Conservation (phyloP, 2,329 filamentous ascomycete species). For the Ophiocordyceps camponoti-leonardi region DNA sequence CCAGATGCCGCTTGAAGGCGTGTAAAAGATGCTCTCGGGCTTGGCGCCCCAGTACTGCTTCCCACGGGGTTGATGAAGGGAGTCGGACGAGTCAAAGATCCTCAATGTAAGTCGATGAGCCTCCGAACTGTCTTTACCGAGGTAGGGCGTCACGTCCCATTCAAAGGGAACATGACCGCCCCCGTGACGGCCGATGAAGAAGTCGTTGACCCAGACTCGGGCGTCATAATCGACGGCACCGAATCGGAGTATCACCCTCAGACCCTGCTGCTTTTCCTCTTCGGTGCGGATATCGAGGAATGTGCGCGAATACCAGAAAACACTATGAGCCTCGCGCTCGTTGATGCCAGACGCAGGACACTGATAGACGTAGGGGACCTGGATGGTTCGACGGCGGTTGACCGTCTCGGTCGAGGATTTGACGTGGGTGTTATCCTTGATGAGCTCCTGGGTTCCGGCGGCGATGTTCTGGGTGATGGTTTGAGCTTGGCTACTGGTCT, state of each 20-base stretch:
- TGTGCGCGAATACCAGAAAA: conserved; percentile 46
- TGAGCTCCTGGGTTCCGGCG: conserved; percentile 27
- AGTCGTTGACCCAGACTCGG: conserved; percentile 36
- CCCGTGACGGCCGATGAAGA: conserved; percentile 33
- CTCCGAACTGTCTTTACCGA: conserved; percentile 6
- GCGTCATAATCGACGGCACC: conserved; percentile 46
- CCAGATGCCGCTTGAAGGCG: conserved; percentile 39
- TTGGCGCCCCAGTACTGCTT: conserved; percentile 50
- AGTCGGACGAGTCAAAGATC: conserved; percentile 45
- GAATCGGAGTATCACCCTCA: conserved; percentile 34
- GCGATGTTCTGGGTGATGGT: conserved; percentile 26
- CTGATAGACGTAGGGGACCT: conserved; percentile 50
- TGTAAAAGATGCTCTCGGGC: conserved; percentile 44
- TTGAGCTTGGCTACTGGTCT: conserved; percentile 17
- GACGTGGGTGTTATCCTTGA: conserved; percentile 25
- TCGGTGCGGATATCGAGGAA: conserved; percentile 30
- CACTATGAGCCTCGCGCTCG: conserved; percentile 44
- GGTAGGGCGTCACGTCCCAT: conserved; percentile 33
- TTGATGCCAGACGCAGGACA: conserved; percentile 44
- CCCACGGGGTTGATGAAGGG: conserved; percentile 46
- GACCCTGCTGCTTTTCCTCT: conserved; percentile 19
- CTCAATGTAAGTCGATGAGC: conserved; percentile 31
- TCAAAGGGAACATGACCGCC: conserved; percentile 43
- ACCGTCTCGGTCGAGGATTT: conserved; percentile 8
- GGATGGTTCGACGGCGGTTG: conserved; percentile 32